Conservation (phyloP, 2,329 filamentous ascomycete genomes). For the Aspergillus flavus region DNA sequence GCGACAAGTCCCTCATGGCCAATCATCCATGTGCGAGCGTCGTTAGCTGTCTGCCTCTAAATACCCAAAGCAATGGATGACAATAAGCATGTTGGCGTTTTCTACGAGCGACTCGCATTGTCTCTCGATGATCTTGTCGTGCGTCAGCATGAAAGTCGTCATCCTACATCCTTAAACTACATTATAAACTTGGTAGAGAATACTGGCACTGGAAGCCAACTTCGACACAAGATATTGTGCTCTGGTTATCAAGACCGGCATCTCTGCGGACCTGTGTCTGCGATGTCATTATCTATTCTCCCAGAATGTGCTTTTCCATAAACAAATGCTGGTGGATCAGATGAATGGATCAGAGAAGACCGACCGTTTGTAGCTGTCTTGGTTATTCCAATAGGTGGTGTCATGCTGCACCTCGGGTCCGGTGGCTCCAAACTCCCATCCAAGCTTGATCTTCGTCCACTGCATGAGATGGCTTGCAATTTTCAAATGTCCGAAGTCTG, state of each 20-base stretch:
- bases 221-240: not conserved
- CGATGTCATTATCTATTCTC: not conserved
- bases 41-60: slow-evolving; percentile 23
- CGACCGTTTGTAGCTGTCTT: slow-evolving; percentile 40
- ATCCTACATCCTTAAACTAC: slow-evolving; percentile 14
- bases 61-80: slow-evolving; percentile 19
- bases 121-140: not conserved
- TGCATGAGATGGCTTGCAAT: slow-evolving; percentile 61
- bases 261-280: not conserved
- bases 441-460: slow-evolving; percentile 58
- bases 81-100: slow-evolving; percentile 13
- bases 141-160: slow-evolving; percentile 15
- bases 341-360: not conserved
- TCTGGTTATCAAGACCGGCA: not conserved
- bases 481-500: slow-evolving; percentile 63
- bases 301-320: not conserved
- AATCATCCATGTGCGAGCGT: slow-evolving; percentile 13
- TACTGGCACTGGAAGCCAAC: not conserved
- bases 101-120: not conserved
- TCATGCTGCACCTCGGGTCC: slow-evolving; percentile 55
- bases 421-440: slow-evolving; percentile 58
- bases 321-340: not conserved
- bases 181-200: slow-evolving; percentile 1
- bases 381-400: slow-evolving; percentile 58
- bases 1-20: slow-evolving; percentile 14